Conservation (phyloP, 2,329 filamentous ascomycete species). For the Monilinia aucupariae region DNA sequence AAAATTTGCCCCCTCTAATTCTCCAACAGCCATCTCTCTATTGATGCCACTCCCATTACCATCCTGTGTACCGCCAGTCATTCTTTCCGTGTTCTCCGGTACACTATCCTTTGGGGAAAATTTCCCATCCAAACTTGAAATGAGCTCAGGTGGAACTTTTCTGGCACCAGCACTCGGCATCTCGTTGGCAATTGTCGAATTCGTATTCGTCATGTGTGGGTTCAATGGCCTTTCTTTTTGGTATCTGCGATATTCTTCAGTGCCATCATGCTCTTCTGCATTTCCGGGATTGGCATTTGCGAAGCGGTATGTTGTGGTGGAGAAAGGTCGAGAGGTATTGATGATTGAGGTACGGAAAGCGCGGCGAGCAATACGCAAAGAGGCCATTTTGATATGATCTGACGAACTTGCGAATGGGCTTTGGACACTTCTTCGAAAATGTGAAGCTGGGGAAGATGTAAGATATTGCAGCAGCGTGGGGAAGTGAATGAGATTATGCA, state of each 20-base stretch:
- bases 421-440: not conserved
- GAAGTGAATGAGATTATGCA: slow-evolving; percentile 1
- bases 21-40: slow-evolving; percentile 67
- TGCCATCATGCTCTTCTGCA: slow-evolving; percentile 44
- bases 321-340: slow-evolving; percentile 7
- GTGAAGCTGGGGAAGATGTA: not conserved
- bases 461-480: not conserved
- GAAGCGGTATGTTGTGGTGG: slow-evolving; percentile 13
- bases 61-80: slow-evolving; percentile 59
- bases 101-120: slow-evolving; percentile 55
- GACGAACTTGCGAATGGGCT: not conserved
- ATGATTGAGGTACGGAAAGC: slow-evolving; percentile 12
- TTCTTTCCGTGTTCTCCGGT: slow-evolving; percentile 57
- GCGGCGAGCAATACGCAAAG: slow-evolving; percentile 9
- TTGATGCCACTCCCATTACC: slow-evolving; percentile 44
- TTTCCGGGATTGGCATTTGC: slow-evolving; percentile 26
- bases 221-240: slow-evolving; percentile 55
- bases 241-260: slow-evolving; percentile 48
- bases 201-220: slow-evolving; percentile 59
- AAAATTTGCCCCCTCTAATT: slow-evolving; percentile 82
- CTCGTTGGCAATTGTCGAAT: slow-evolving; percentile 56
- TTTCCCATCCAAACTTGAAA: slow-evolving; percentile 50
- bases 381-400: slow-evolving; percentile 6
- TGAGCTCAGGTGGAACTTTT: slow-evolving; percentile 53
- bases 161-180: slow-evolving; percentile 55